Evolutionary conservation across 176 grass and related monocot genomes (phyloP), one percentile per base, ranked within the genome.

Genomic region (Guadua angustifolia): DNA sequence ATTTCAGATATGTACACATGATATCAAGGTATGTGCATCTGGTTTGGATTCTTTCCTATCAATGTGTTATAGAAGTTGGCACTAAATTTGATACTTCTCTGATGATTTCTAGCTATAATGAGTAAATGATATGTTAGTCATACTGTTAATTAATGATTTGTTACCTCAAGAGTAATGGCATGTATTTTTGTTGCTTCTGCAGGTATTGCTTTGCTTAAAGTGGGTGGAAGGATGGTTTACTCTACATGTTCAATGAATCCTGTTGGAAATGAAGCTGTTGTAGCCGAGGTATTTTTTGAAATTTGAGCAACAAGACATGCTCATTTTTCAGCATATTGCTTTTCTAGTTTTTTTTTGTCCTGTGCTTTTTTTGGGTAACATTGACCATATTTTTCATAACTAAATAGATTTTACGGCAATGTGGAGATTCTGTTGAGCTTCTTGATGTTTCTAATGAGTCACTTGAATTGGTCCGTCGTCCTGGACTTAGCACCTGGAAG

Each of bases 231-330:
- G 75, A 98, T 98, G 86, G 93, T 98, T 76, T 98, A 98, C 84
- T 98, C 96, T 47, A 98, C 96, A 45, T 98, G 96, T 71, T 95
- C 96, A 75, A 89, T 98, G 96, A 98, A 98, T 87, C 96, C 96
- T 49, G 85, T 95, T 89, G 96, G 95, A 89, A 95, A 98, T 87
- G 96, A 98, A 89, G 96, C 93, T 78, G 96, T 95, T 86, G 91
- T 98, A 46, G 89, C 83, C 14, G 93, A 98, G 89, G 96, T 98
- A 73, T 61, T 81, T 74, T 51, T 51, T n/a, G n/a, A n/a, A n/a
- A n/a, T n/a, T n/a, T n/a, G n/a, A n/a, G n/a, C n/a, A n/a, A n/a
- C n/a, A n/a, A n/a, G n/a, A 9, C 38, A 74, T 73, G n/a, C 9
- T 62, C 73, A 14, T 73, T 76, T 66, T 46, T 73, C 7, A 81